Base-by-base conservation (phyloP, 768 basidiomycete species). In the Amanita exitialis region DNA sequence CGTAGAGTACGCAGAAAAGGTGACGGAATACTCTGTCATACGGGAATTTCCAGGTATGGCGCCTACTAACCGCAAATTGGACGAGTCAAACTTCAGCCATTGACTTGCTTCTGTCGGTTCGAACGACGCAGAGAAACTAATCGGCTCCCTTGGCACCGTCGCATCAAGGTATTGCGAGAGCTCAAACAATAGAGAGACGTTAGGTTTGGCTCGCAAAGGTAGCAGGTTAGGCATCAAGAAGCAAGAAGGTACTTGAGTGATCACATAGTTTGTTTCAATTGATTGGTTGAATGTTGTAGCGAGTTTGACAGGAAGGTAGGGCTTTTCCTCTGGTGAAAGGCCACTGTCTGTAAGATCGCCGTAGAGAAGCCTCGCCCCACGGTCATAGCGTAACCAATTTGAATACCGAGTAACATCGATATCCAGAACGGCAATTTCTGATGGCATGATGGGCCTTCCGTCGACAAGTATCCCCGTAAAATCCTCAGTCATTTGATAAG, bases 201-300 rank as follows among this genome's bases (percentile, higher is more conserved):
- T 79, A 12, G 76, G 77, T 21, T 71, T 68, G 35, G 72, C 75
- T 44, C 77, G 66, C 44, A 85, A 66, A 18, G 80, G 71, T 15
- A 85, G 78, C 39, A 90, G 66, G 28, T 69, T 65, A 18, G 78
- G 68, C 18, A 69, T 55, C 9, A 75, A 68, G 68, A 96, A 95
- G 63, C 79, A 87, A 3, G 90, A 86, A 3, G 83, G 75, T 7
- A 84, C 79, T 18, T 89, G 62, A 23, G 77, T 77, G 54, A 97
- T 59, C 2, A 78, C 70, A 30, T 94, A 69, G 55, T 73, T 80
- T 16, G 83, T 80, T 16, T 71, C 65, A 53, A 90, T 57, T 0
- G 78, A 75, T 63, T 91, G 84, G 59, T 87, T 83, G 64, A 84
- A 82, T 15, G 69, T 63, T 1, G 86, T 76, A 18, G 66, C 75